These are phyloP conservation scores for Cornus florida DNA, from an alignment of 148 eudicot species.

Conservation along the genomic window DNA sequence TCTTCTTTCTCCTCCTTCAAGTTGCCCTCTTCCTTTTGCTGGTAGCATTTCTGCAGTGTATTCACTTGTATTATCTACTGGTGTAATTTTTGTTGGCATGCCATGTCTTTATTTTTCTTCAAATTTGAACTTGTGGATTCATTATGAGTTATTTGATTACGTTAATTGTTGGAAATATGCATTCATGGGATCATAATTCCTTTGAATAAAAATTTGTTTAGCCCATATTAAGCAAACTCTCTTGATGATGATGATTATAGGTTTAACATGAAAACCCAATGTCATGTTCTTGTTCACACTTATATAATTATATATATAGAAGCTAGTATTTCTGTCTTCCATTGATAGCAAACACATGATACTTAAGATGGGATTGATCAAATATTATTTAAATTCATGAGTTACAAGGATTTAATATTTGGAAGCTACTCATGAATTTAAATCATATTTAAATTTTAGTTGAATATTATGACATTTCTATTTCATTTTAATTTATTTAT, in stretches of 20 bases:
- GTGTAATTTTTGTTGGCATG: background rate
- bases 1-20: conserved; percentile 82
- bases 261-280: no score
- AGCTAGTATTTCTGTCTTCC: no score
- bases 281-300: no score
- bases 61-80: background rate
- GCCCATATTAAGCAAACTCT: background rate
- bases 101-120: background rate
- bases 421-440: no score
- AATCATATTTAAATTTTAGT: no score
- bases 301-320: no score
- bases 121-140: background rate
- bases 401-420: no score
- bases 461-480: no score
- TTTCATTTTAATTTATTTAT: no score
- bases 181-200: background rate
- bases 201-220: background rate
- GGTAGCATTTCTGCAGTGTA: conserved; percentile 37
- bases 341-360: no score
- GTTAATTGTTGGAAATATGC: background rate
- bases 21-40: conserved; percentile 66
- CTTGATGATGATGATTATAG: background rate
- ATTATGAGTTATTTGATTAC: background rate
- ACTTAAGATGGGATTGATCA: no score
- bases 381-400: no score